Evolutionary conservation across 768 basidiomycete genomes (phyloP), one percentile per base, ranked within the genome.

Genomic region (Boletus insuetus): DNA sequence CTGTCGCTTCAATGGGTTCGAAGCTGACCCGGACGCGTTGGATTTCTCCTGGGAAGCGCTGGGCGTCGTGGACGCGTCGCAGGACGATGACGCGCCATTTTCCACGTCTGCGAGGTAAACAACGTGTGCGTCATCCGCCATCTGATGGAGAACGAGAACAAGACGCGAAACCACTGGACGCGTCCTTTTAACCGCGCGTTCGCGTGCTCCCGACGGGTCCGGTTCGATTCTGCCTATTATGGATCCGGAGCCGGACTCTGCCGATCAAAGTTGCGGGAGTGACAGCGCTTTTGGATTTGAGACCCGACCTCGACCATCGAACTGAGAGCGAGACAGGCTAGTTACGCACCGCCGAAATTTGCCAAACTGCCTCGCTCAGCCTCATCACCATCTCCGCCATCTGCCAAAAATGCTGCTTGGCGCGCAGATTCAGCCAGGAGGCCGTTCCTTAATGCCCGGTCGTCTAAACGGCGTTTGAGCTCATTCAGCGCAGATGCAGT

Each of bases 301-400:
- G 41, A 48, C 24, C 12, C 26, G 51, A 51, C 54, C 20, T 24
- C 22, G 44, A 51, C 50, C 31, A 55, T 50, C 48, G 34, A 50
- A 32, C 37, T 35, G 14, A 43, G 42, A 46, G 19, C 26, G 48
- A 41, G 40, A 42, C 10, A 38, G 41, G 45, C 19, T n/a, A 22
- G 12, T 37, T 19, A 7, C 39, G 39, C 44, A 34, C 49, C 34
- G 34, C 39, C 37, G 11, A 62, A 59, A 53, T 68, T 58, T 41
- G 64, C 64, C 83, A 89, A 82, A 66, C 85, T 89, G 88, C 79
- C 86, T 79, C 86, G 86, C 67, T 89, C 89, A 78, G 78, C 77
- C 45, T 89, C 88, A 16, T 89, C 89, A 2, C 88, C 87, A 0
- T 90, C 88, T 26, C 86, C 86, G 10, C 87, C 86, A 51, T 77